Percentiles rank a stretch among this genome's conserved stretches.
Conservation (phyloP, 805 yeast genomes). For the Saccharomycopsis sp. region DNA sequence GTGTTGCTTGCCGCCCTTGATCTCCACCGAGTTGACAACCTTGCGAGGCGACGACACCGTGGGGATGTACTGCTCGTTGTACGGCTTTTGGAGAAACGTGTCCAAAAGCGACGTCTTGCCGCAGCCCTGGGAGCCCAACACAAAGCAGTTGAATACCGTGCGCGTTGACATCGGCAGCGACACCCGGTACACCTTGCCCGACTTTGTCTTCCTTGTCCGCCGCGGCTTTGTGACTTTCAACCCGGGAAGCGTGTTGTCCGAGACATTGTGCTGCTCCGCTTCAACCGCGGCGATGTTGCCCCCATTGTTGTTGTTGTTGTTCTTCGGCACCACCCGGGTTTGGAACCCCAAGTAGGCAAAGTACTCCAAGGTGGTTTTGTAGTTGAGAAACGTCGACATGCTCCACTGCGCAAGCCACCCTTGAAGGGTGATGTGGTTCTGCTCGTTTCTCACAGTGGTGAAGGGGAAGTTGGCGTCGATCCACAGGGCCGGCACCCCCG, state of each 20-base stretch:
- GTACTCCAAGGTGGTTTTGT: conserved; percentile 76
- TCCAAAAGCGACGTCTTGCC: conserved; percentile 85
- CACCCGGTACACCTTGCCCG: conserved; percentile 55
- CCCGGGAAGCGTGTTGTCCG: conserved; percentile 35
- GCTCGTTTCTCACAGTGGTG: conserved; percentile 82
- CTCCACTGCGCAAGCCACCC: conserved; percentile 99
- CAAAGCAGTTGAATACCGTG: conserved; percentile 84
- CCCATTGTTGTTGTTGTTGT: conserved; percentile 24
- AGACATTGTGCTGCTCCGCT: conserved; percentile 16
- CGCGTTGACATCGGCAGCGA: conserved; percentile 38
- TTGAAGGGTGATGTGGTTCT: conserved; percentile 83
- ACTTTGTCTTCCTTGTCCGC: conserved; percentile 50
- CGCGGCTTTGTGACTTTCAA: conserved; percentile 78
- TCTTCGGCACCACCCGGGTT: conserved; percentile 22
- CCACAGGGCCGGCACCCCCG: conserved; percentile 90
- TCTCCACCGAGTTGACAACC: conserved; percentile 86
- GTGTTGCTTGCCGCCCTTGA: conserved; percentile 92
- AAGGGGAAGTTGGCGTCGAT: conserved; percentile 74
- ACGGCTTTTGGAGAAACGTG: conserved; percentile 68
- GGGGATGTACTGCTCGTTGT: conserved; percentile 65
- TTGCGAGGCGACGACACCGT: conserved; percentile 72
- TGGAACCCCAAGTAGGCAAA: conserved; percentile 88
- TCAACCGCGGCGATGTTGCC: conserved; percentile 22
- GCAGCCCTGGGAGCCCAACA: conserved; percentile 75
- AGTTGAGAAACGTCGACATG: conserved; percentile 84